Percentiles rank a stretch among this genome's conserved stretches.
phyloP scores from a whole-genome alignment of 306 rosid genomes.

The Abrus precatorius region DNA sequence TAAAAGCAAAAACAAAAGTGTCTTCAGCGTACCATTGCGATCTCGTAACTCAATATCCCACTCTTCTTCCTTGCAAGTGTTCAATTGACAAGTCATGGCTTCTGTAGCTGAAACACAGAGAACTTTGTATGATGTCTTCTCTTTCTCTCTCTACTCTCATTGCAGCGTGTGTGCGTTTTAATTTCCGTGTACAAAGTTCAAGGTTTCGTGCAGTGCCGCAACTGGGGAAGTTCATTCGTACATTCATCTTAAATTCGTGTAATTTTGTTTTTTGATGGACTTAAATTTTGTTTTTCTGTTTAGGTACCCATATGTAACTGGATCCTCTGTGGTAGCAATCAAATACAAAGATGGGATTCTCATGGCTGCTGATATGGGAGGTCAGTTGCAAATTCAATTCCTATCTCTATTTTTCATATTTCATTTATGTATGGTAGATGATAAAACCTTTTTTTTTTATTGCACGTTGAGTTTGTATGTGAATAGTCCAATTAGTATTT shows the following conservation, averaged over 20 bases:
- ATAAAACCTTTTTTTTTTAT: background rate
- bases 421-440: background rate
- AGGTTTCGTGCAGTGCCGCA: background rate
- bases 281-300: background rate
- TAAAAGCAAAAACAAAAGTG: no score
- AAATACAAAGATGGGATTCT: conserved; percentile 87
- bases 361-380: conserved; percentile 87
- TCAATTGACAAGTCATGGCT: conserved; percentile 32
- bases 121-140: conserved; percentile 62
- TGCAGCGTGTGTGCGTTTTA: no score
- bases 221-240: background rate
- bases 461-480: background rate
- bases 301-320: conserved; percentile 86
- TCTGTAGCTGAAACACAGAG: conserved; percentile 59
- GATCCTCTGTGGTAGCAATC: conserved; percentile 80
- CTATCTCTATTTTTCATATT: background rate
- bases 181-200: background rate
- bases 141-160: background rate
- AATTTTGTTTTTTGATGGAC: background rate
- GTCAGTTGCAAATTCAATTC: conserved; percentile 44
- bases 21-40: background rate
- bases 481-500: background rate
- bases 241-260: background rate
- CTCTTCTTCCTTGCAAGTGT: background rate
- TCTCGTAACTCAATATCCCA: background rate